Evolutionary conservation across 2,329 filamentous ascomycete species (phyloP), one percentile per base, ranked within the genome.

Genomic region (Dothistroma septosporum): DNA sequence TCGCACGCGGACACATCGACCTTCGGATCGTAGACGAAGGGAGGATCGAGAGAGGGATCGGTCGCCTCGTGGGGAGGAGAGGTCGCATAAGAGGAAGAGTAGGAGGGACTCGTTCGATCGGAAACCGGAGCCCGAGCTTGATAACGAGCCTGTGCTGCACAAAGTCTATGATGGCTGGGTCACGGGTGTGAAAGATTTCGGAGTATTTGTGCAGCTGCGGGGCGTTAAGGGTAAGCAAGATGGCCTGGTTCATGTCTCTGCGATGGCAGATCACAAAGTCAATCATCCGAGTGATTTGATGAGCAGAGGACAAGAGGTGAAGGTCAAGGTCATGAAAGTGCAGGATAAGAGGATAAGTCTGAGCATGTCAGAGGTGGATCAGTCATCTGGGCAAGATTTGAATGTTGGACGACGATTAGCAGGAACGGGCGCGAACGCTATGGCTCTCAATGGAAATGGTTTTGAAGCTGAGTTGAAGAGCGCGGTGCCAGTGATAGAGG

Each of bases 331-430:
- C 24, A 81, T 89, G 70, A 96, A 90, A 72, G 87, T 96, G 57
- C 90, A 97, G 71, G 88, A 89, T 4, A 85, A 81, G 57, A 84
- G 90, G 31, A 87, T 97, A 69, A 92, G 92, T 0, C 78, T 99
- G 6, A 96, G 92, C 0, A 97, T 99, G 92, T 96, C 96, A 72
- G 93, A 97, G 63, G 92, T 97, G 16, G 93, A 99, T 68, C 94
- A 99, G 74, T 83, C 85, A 32, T 92, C 90, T 2, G 94, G 94
- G 6, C 84, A 86, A 71, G 94, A 99, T 71, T 78, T 96, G 44
- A 85, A 88, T 32, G 91, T 92, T 0, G 87, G 92, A 64, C 84
- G 84, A 61, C 83, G 89, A 52, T 85, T 97, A 70, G 87, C 89
- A 32, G 91, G 89, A 16, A 94, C 93, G 1, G 94, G 94, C 8